Conservation (phyloP, 2,329 filamentous ascomycete species). For the Ciborinia camelliae region DNA sequence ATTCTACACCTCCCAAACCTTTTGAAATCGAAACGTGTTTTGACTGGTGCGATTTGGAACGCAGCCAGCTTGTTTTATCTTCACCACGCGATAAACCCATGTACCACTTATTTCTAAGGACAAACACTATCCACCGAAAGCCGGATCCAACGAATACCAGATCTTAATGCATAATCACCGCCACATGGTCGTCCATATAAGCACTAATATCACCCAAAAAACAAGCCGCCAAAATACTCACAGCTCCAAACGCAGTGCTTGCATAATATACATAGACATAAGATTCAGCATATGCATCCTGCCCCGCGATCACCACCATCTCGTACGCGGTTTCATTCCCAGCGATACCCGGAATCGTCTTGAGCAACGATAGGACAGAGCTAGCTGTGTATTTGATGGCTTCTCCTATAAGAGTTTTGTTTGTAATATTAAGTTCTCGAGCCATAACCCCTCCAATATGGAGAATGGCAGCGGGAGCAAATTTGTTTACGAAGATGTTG, state of each 20-base stretch:
- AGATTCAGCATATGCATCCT: conserved; percentile 31
- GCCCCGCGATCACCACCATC: conserved; percentile 50
- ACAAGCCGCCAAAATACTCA: conserved; percentile 52
- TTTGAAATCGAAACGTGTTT: neutral
- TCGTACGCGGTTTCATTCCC: conserved; percentile 48
- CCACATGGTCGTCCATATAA: conserved; percentile 40
- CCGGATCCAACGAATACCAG: neutral
- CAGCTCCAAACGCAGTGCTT: conserved; percentile 57
- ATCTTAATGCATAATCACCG: conserved; percentile 16
- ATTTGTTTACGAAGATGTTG: conserved; percentile 50
- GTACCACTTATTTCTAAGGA: too few relatives aligned
- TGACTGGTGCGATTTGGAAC: neutral
- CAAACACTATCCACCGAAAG: neutral
- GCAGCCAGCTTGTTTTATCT: neutral
- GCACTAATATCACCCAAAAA: conserved; percentile 56
- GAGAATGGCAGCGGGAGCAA: conserved; percentile 27
- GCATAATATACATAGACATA: conserved; percentile 33
- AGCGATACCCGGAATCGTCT: conserved; percentile 40
- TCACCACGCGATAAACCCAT: too few relatives aligned
- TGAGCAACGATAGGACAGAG: conserved; percentile 41
- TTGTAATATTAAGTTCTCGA: conserved; percentile 43
- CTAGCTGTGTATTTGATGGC: conserved; percentile 39
- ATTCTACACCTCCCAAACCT: neutral
- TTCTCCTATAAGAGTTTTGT: conserved; percentile 44
- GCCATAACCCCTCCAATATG: conserved; percentile 34